Percentiles rank a stretch among this genome's conserved stretches.
Conservation (phyloP, 1,284 basidiomycete genomes). For the Porogramme epimiltina region DNA sequence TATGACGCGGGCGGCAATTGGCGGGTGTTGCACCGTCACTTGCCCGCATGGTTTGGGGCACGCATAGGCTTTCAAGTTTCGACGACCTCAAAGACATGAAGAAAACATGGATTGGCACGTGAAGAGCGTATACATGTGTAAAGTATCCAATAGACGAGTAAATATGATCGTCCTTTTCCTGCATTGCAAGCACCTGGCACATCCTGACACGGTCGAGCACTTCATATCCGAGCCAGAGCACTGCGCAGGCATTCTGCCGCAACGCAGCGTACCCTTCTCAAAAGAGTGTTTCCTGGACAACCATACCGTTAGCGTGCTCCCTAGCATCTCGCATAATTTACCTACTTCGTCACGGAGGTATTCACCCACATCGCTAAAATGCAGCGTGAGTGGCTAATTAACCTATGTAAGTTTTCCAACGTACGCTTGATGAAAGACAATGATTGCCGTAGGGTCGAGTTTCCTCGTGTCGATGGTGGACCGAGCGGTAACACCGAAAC, state of each 20-base stretch:
- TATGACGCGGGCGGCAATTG: slow-evolving; percentile 26
- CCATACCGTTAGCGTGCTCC: background rate
- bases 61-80: no score
- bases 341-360: slow-evolving; percentile 92
- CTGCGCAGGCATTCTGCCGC: background rate
- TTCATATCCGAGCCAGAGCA: slow-evolving; percentile 29
- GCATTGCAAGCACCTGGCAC: slow-evolving; percentile 12
- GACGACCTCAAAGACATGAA: no score
- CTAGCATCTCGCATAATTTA: background rate
- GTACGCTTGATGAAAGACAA: slow-evolving; percentile 98
- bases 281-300: slow-evolving; percentile 69
- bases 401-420: slow-evolving; percentile 30
- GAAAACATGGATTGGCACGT: background rate
- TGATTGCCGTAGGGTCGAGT: slow-evolving; percentile 96
- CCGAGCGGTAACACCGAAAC: slow-evolving; percentile 96
- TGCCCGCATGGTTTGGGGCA: background rate
- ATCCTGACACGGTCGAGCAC: slow-evolving; percentile 32
- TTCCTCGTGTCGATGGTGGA: slow-evolving; percentile 97
- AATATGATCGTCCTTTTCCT: no score
- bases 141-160: no score
- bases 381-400: slow-evolving; percentile 8
- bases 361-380: slow-evolving; percentile 86
- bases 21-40: no score
- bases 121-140: no score
- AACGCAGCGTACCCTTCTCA: slow-evolving; percentile 33